Conservation (phyloP, 163 green algal genomes). For the Chloroidium sp. region DNA sequence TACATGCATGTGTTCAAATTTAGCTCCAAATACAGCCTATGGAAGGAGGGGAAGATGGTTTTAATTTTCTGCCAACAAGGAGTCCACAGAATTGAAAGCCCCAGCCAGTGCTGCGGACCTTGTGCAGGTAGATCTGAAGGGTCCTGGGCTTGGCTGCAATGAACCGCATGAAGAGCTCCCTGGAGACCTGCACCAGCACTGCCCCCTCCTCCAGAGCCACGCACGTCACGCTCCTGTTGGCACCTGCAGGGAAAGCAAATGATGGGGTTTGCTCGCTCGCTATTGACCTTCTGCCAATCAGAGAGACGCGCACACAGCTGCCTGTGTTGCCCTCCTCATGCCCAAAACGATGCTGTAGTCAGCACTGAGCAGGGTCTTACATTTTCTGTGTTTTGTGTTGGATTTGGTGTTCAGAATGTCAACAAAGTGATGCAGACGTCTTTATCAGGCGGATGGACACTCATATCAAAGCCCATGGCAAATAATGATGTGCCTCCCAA, state of each 20-base stretch:
- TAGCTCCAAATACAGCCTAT: too few relatives aligned
- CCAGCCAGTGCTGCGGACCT: conserved; percentile 6
- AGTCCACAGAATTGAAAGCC: not conserved
- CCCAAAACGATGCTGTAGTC: not conserved
- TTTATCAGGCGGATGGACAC: too few relatives aligned
- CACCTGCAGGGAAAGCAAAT: conserved; percentile 13
- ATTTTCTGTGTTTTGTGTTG: not conserved
- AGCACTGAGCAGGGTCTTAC: not conserved
- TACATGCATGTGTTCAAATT: too few relatives aligned
- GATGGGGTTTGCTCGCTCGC: not conserved
- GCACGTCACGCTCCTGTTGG: conserved; percentile 46
- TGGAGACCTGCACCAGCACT: conserved; percentile 52
- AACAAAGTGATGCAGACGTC: too few relatives aligned
- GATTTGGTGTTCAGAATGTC: too few relatives aligned
- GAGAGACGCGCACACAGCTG: not conserved
- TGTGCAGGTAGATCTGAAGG: conserved; percentile 69
- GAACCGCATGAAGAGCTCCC: conserved; percentile 59
- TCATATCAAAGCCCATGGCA: too few relatives aligned
- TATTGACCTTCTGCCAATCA: not conserved
- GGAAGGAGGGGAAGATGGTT: too few relatives aligned
- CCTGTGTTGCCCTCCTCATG: not conserved
- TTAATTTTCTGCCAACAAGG: too few relatives aligned
- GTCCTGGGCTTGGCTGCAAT: conserved; percentile 37
- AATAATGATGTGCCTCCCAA: too few relatives aligned
- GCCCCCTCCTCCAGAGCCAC: conserved; percentile 54